These are phyloP conservation scores for Camellia granthamiana DNA, from an alignment of 148 eudicot genomes.

Conservation along the genomic window DNA sequence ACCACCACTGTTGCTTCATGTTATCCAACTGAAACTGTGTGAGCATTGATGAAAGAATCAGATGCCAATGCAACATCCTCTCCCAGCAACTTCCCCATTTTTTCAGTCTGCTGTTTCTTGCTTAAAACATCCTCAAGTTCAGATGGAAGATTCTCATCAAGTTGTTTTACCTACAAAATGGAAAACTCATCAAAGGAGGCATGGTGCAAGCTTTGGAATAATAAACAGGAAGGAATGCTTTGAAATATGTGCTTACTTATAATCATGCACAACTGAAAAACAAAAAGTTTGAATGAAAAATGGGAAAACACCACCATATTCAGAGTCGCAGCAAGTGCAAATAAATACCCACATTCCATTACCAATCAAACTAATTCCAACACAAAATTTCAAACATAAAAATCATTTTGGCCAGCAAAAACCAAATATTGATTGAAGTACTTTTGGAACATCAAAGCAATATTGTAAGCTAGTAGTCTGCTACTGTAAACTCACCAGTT, in stretches of 20 bases:
- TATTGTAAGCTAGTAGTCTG: not conserved
- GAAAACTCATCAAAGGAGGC: not conserved
- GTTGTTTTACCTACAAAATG: constrained; percentile 58
- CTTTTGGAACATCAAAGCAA: not conserved
- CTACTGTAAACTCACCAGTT: not conserved
- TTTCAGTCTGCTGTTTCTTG: constrained; percentile 24
- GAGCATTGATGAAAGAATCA: constrained; percentile 20
- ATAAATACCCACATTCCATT: not conserved
- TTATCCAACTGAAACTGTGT: constrained; percentile 28
- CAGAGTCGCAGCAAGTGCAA: not conserved
- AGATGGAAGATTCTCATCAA: constrained; percentile 69
- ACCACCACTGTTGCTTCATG: constrained; percentile 36
- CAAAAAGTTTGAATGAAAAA: not conserved
- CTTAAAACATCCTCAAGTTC: constrained; percentile 51
- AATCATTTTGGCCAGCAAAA: not conserved
- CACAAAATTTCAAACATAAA: too few relatives aligned
- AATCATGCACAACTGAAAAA: not conserved
- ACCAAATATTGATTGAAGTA: not conserved
- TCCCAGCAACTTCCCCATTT: constrained; percentile 19
- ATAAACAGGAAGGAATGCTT: not conserved
- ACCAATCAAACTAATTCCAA: not conserved
- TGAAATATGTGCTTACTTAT: not conserved
- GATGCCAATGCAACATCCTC: constrained; percentile 25
- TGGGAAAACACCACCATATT: too few relatives aligned
- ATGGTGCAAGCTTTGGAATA: not conserved